phyloP scores from a whole-genome alignment of 73 alveolate genomes.

The Diophrys appendiculata region DNA sequence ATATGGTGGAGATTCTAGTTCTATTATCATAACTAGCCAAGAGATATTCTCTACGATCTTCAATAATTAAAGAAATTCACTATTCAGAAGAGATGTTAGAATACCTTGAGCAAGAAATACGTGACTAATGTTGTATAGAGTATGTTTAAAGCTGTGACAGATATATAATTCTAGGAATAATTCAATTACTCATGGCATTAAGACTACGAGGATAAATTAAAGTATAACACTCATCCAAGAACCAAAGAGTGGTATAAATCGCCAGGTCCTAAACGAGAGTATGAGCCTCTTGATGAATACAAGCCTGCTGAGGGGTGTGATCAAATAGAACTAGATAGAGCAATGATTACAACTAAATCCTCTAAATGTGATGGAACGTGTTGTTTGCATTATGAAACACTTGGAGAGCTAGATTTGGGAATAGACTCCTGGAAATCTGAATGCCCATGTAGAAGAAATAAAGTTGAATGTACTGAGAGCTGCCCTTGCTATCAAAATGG shows the following conservation, averaged over 20 bases:
- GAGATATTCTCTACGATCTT: not conserved
- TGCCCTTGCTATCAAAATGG: slow-evolving; percentile 76
- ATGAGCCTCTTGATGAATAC: slow-evolving; percentile 11
- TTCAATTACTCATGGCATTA: not conserved
- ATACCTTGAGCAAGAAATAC: not conserved
- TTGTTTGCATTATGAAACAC: slow-evolving; percentile 5
- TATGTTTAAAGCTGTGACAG: not conserved
- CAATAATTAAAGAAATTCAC: not conserved
- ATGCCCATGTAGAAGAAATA: slow-evolving; percentile 36
- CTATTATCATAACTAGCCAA: not conserved
- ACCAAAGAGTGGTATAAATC: slow-evolving; percentile 19
- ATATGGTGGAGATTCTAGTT: not conserved
- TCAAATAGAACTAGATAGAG: not conserved
- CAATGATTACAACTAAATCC: slow-evolving; percentile 12
- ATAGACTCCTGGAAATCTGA: slow-evolving; percentile 29
- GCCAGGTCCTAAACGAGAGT: slow-evolving; percentile 15
- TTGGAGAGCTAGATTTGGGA: slow-evolving; percentile 7
- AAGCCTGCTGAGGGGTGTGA: slow-evolving; percentile 1
- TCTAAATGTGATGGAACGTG: slow-evolving; percentile 23
- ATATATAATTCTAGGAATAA: not conserved
- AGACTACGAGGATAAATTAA: slow-evolving; percentile 5
- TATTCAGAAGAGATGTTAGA: not conserved
- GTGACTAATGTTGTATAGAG: not conserved
- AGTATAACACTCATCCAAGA: not conserved
- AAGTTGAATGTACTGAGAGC: slow-evolving; percentile 78